Evolutionary conservation across 208 protist species (phyloP).

Genomic region (Crithidia acanthocephali): DNA sequence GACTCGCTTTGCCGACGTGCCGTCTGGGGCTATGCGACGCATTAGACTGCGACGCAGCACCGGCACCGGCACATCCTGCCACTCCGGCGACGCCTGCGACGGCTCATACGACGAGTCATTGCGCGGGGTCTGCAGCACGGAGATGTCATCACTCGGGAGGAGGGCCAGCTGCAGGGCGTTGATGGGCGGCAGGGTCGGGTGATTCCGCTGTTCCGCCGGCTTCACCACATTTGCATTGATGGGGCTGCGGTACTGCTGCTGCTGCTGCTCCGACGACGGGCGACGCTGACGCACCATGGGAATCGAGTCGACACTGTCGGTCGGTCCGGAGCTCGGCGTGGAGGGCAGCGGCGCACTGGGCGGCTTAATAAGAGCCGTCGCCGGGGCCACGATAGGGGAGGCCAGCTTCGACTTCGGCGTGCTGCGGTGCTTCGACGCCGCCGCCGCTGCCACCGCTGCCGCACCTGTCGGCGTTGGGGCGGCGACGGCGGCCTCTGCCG

Average conservation of each 20-base stretch:
- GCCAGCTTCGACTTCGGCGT: neutral
- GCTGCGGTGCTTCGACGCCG: too few relatives aligned
- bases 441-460: too few relatives aligned
- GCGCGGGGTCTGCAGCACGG: constrained; percentile 9
- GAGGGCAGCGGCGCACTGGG: neutral
- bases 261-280: neutral
- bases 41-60: constrained; percentile 14
- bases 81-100: constrained; percentile 20
- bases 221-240: neutral
- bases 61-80: constrained; percentile 8
- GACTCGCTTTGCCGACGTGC: neutral
- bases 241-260: neutral
- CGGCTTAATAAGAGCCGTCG: neutral
- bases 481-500: too few relatives aligned
- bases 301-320: neutral
- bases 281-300: constrained; percentile 7
- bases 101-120: constrained; percentile 9
- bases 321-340: neutral
- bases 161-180: neutral
- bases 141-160: constrained; percentile 1
- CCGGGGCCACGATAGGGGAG: neutral
- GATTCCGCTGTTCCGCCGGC: too few relatives aligned
- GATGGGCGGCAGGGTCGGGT: neutral
- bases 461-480: too few relatives aligned
- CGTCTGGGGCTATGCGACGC: neutral